Evolutionary conservation across 345 rosid species (phyloP).

Genomic region (Gossypium raimondii): DNA sequence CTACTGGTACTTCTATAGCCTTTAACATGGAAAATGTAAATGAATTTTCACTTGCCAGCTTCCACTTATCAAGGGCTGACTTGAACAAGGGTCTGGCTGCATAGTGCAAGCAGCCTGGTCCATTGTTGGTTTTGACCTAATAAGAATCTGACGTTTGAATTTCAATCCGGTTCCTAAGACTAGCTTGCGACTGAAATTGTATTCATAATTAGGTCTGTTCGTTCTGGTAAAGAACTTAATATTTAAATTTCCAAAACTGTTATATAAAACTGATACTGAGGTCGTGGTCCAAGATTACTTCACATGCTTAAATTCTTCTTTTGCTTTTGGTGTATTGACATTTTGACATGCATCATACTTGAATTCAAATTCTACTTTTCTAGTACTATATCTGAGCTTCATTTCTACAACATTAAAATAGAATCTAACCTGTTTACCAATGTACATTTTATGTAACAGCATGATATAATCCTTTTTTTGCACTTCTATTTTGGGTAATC

Average conservation of each 20-base stretch:
- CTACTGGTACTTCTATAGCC: background rate
- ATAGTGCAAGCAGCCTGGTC: background rate
- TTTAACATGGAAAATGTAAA: background rate
- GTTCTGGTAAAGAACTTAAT: background rate
- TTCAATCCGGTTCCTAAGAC: background rate
- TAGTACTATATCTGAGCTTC: background rate
- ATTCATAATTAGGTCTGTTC: background rate
- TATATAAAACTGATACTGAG: background rate
- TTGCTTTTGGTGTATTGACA: background rate
- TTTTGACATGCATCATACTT: background rate
- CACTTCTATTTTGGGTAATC: constrained; percentile 13
- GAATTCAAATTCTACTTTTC: background rate
- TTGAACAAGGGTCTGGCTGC: background rate
- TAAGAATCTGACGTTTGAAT: background rate
- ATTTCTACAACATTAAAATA: background rate
- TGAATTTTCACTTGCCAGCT: background rate
- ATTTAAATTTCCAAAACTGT: background rate
- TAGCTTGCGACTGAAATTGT: background rate
- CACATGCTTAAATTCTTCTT: background rate
- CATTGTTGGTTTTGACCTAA: background rate
- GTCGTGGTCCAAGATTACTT: background rate
- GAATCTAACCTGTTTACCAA: background rate
- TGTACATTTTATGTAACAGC: background rate
- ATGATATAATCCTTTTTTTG: background rate
- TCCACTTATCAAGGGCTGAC: background rate